A percentile compares a stretch with the other conserved stretches of the same genome.
phyloP scores from a whole-genome alignment of 2,329 filamentous ascomycete species.

The Trichoderma atrobrunneum region DNA sequence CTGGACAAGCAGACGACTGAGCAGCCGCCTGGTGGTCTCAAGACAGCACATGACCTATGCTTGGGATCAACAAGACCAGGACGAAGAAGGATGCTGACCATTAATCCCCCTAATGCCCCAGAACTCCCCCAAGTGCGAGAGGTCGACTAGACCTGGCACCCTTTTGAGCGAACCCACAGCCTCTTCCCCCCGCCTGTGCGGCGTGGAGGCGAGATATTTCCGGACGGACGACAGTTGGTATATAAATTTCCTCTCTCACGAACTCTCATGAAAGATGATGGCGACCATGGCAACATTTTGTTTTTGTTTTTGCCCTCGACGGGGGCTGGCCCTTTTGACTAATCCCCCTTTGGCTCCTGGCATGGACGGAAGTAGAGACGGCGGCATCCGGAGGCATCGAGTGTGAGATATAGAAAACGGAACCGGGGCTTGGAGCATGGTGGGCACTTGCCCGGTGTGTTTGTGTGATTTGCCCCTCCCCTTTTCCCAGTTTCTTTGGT shows the following conservation, averaged over 20 bases:
- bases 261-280: slow-evolving; percentile 29
- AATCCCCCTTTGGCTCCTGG: slow-evolving; percentile 2
- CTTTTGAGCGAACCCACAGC: neutral
- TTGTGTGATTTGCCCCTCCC: neutral
- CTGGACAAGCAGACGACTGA: neutral
- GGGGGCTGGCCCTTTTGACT: slow-evolving; percentile 3
- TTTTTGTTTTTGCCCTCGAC: neutral
- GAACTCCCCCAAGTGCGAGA: neutral
- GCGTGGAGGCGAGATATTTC: slow-evolving; percentile 1
- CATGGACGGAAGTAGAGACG: slow-evolving; percentile 4
- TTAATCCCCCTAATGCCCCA: slow-evolving; percentile 10
- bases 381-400: slow-evolving; percentile 18
- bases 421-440: slow-evolving; percentile 18
- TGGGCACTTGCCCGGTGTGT: slow-evolving; percentile 19
- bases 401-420: slow-evolving; percentile 17
- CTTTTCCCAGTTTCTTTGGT: slow-evolving; percentile 17
- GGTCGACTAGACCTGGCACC: slow-evolving; percentile 11
- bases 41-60: slow-evolving; percentile 2
- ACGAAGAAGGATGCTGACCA: neutral
- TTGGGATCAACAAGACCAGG: neutral
- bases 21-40: slow-evolving; percentile 15
- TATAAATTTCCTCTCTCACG: slow-evolving; percentile 37
- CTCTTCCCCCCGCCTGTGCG: neutral
- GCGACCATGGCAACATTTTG: slow-evolving; percentile 16
- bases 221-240: slow-evolving; percentile 27